Percentiles rank a stretch among this genome's conserved stretches.
Conservation (phyloP, 768 basidiomycete genomes). For the Leccinellum rugosiceps region DNA sequence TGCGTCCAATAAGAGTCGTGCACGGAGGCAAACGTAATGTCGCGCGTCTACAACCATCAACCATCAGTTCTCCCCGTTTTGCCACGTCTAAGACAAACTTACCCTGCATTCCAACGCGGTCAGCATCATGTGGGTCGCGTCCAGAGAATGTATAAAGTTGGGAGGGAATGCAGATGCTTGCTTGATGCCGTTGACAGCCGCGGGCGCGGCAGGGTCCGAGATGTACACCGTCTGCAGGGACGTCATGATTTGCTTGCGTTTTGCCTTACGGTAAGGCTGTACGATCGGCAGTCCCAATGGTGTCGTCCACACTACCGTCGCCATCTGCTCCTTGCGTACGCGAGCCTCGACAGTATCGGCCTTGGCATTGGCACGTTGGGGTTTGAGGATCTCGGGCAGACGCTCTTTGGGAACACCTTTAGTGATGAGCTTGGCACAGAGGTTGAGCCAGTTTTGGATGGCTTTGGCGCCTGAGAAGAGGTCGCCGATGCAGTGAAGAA, state of each 20-base stretch:
- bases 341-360: slow-evolving; percentile 32
- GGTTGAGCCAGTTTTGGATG: slow-evolving; percentile 89
- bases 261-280: slow-evolving; percentile 88
- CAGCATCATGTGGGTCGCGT: slow-evolving; percentile 98
- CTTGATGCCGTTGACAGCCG: slow-evolving; percentile 79
- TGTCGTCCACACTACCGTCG: slow-evolving; percentile 94
- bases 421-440: slow-evolving; percentile 78
- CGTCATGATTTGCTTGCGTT: slow-evolving; percentile 81
- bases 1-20: slow-evolving; percentile 99
- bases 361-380: slow-evolving; percentile 9
- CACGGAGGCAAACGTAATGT: slow-evolving; percentile 87
- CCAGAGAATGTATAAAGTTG: slow-evolving; percentile 96
- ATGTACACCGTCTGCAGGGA: slow-evolving; percentile 85
- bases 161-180: slow-evolving; percentile 98
- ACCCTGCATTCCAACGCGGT: slow-evolving; percentile 89
- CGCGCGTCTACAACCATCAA: slow-evolving; percentile 48
- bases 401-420: slow-evolving; percentile 80
- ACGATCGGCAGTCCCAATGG: slow-evolving; percentile 93
- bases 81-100: slow-evolving; percentile 23
- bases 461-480: slow-evolving; percentile 88
- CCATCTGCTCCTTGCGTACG: slow-evolving; percentile 88
- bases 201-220: slow-evolving; percentile 74
- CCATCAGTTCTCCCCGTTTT: slow-evolving; percentile 3
- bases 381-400: slow-evolving; percentile 41
- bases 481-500: slow-evolving; percentile 81